Evolutionary conservation across 1,284 basidiomycete genomes (phyloP), one percentile per base, ranked within the genome.

Genomic region (Cystobasidium sp.): DNA sequence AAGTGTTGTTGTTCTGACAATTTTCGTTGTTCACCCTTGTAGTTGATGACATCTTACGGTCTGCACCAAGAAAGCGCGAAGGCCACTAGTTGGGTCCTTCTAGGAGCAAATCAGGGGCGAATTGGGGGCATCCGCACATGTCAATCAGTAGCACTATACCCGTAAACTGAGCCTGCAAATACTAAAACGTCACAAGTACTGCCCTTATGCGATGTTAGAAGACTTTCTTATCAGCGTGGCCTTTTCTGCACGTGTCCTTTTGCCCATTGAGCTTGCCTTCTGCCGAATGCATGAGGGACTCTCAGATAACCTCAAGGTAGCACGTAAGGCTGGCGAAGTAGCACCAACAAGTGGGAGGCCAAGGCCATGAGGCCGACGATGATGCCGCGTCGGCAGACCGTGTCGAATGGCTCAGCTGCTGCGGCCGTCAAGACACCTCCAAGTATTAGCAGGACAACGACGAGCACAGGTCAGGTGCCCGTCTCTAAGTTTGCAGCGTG

Each of bases 1-100:
- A 22, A 22, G 44, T 10, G 20, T 65, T 68, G 31, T 14, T 53
- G 6, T 64, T 14, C 22, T 64, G 64, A 20, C 31, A 37, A 18
- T 16, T 18, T 12, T 31, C 6, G 39, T 10, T 37, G 56, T 7
- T 20, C 22, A 51, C 31, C 46, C 41, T 65, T 18, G 84, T 84
- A 67, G 85, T 86, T 18, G 84, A 86, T 77, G 84, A 86, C 77
- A 88, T 89, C 76, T 80, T 89, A 75, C 83, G 87, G 58, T 81
- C 84, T 46, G 85, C 88, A 53, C 88, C 88, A 39, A 83, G 88
- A 79, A 84, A 85, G 80, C 82, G 88, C 65, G 87, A 88, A 80
- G 87, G 81, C 37, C 82, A 83, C 72, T 78, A 61, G 46, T 56
- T n/a, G 14, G 14, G 58, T 12, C 58, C 3, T 3, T 16, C 10